Evolutionary conservation across 352 stramenopile genomes (phyloP), one percentile per base, ranked within the genome.

Genomic region (Phytophthora macrochlamydospora): DNA sequence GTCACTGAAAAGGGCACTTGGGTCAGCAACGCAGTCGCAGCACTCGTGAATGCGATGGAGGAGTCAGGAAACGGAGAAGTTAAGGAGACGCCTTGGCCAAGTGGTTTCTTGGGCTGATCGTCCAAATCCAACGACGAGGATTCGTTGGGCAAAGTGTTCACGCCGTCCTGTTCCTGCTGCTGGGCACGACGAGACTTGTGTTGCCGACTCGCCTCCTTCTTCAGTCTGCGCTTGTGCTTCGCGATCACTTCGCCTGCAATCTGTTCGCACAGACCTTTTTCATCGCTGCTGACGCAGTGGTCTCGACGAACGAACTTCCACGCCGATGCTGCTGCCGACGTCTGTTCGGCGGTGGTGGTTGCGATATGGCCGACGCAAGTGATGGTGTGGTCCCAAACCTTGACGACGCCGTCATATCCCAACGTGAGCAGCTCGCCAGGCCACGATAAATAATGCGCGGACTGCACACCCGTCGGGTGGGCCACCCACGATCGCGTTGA

Each of bases 221-320:
- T 74, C 30, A 69, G 49, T 61, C 59, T n/a, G 0, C 72, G 70
- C 32, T 78, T 68, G 48, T 79, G 60, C 12, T 85, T 82, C 1
- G 66, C 64, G 29, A 83, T 63, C 0, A 87, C 74, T 44, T 87
- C 75, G 7, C 55, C 18, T 0, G 78, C 78, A 31, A 89, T 81
- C 3, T 50, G 63, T 28, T 74, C 54, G 44, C 77, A 72, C 2
- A 74, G 38, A 0, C 72, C 62, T 7, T 77, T 80, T 29, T 78
- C 61, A 18, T 61, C 54, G n/a, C 79, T 70, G 14, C 64, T 62
- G 28, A 50, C 50, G 6, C 67, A 44, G 30, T 83, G 76, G 13
- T 76, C 69, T 6, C 51, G 64, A 50, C 77, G 74, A 11, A 83
- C 68, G n/a, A 81, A 89, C 55, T 87, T 87, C 78, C 80, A 89